Evolutionary conservation across 2,329 filamentous ascomycete species (phyloP).

Genomic region (Fusarium fujikuroi): DNA sequence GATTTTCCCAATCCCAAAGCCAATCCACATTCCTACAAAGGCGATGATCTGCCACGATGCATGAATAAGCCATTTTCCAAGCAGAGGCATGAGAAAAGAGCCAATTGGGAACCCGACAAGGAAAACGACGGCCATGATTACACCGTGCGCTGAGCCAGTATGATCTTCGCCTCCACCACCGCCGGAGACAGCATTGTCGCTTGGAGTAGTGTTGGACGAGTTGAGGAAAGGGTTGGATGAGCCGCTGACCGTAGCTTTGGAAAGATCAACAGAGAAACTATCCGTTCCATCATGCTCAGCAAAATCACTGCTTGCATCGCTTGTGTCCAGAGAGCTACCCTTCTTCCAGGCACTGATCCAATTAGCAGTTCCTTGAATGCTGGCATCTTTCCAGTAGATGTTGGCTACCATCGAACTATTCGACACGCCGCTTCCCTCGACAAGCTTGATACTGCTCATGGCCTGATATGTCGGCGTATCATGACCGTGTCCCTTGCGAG

Average conservation of each 20-base stretch:
- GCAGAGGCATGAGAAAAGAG: background rate
- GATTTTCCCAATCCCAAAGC: background rate
- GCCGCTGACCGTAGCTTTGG: background rate
- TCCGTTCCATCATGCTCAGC: background rate
- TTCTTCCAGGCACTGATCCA: slow-evolving; percentile 14
- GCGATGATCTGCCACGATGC: slow-evolving; percentile 2
- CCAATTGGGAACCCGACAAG: background rate
- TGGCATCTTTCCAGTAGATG: background rate
- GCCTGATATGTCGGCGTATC: background rate
- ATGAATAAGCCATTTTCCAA: background rate
- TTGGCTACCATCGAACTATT: background rate
- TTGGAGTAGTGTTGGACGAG: background rate
- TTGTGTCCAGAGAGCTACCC: background rate
- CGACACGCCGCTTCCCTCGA: background rate
- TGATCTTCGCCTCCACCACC: background rate
- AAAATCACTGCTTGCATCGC: background rate
- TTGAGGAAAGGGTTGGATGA: background rate
- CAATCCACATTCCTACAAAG: background rate
- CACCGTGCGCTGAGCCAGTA: background rate
- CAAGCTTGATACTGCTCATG: background rate
- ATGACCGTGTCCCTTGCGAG: slow-evolving; percentile 1
- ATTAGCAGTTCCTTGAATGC: background rate
- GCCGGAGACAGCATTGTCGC: background rate
- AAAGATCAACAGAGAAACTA: background rate
- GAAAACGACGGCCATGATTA: background rate